These are phyloP conservation scores for Fusarium pilosicola DNA, from an alignment of 2,329 filamentous ascomycete species.

Conservation along the genomic window DNA sequence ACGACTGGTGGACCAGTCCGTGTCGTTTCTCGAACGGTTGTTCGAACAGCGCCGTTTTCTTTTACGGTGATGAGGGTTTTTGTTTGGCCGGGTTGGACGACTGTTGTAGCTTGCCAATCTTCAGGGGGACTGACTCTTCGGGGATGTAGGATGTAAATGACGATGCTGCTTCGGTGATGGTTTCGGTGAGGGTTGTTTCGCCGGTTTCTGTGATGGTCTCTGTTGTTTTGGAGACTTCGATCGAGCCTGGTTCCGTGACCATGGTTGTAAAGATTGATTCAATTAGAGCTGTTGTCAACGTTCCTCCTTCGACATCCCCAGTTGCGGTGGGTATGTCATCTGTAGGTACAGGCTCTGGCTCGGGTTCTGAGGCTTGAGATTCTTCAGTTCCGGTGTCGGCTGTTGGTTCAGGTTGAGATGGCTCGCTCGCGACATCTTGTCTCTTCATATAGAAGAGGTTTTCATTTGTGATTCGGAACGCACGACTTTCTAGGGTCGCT, in stretches of 20 bases:
- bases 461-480: neutral
- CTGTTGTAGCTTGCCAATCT: neutral
- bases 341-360: neutral
- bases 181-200: neutral
- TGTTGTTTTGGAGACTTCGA: neutral
- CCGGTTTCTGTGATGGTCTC: slow-evolving; percentile 10
- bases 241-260: slow-evolving; percentile 5
- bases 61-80: slow-evolving; percentile 7
- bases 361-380: neutral
- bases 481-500: slow-evolving; percentile 16
- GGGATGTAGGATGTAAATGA: neutral
- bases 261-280: slow-evolving; percentile 27
- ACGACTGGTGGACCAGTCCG: slow-evolving; percentile 15
- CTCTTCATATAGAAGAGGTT: slow-evolving; percentile 16
- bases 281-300: slow-evolving; percentile 19
- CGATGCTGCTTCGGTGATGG: neutral
- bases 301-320: neutral
- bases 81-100: neutral
- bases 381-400: neutral
- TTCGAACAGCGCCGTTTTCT: slow-evolving; percentile 8
- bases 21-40: slow-evolving; percentile 10
- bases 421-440: slow-evolving; percentile 7
- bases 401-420: neutral
- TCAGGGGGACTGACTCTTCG: neutral
- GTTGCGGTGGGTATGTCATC: neutral